A percentile compares a stretch with the other conserved stretches of the same genome.
Evolutionary conservation across 768 basidiomycete species (phyloP).

Genomic region (Astraeus odoratus): DNA sequence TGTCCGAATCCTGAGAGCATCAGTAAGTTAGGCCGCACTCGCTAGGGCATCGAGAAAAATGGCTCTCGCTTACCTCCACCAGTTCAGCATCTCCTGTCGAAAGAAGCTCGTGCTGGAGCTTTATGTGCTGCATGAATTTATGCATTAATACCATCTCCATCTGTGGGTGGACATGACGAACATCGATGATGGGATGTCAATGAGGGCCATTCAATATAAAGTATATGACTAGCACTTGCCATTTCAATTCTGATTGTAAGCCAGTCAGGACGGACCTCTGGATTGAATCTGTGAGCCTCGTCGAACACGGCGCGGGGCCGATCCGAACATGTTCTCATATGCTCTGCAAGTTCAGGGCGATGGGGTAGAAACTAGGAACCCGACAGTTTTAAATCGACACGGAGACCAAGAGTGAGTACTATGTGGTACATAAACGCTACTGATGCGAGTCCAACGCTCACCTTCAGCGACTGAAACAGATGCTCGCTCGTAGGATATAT

Average conservation of each 20-base stretch:
- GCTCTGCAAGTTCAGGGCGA: conserved; percentile 28
- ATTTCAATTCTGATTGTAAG: conserved; percentile 27
- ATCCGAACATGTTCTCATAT: conserved; percentile 28
- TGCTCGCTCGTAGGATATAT: conserved; percentile 42
- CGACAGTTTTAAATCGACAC: conserved; percentile 14
- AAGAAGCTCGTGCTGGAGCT: conserved; percentile 30
- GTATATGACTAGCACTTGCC: conserved; percentile 10
- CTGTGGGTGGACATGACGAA: conserved; percentile 4
- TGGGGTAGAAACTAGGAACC: conserved; percentile 27
- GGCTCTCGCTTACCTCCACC: conserved; percentile 29
- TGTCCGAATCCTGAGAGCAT: conserved; percentile 19
- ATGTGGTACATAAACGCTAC: too few relatives aligned
- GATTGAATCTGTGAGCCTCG: conserved; percentile 30
- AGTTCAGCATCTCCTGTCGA: conserved; percentile 32
- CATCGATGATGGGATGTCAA: not conserved
- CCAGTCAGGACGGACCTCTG: conserved; percentile 31
- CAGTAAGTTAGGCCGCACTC: conserved; percentile 8
- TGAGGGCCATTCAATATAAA: not conserved
- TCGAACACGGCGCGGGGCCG: conserved; percentile 28
- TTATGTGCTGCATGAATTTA: conserved; percentile 36
- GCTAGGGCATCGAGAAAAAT: not conserved
- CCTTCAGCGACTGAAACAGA: conserved; percentile 41
- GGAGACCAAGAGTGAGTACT: not conserved
- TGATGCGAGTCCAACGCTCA: too few relatives aligned
- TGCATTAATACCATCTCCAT: conserved; percentile 35